Evolutionary conservation across 139 green algal genomes (phyloP).

Genomic region (Chlamydomonas eustigma): DNA sequence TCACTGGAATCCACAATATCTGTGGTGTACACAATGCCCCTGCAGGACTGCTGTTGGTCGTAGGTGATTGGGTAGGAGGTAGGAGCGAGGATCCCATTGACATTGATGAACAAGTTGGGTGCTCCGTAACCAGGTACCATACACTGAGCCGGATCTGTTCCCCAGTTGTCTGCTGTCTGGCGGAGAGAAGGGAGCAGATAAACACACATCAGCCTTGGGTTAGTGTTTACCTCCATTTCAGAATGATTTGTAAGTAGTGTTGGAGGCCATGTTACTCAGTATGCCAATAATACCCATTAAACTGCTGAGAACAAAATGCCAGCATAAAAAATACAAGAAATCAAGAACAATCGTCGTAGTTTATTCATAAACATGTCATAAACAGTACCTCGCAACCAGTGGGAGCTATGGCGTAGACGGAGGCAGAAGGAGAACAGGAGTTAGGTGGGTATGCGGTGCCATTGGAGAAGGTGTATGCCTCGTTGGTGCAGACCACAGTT

Average conservation of each 20-base stretch:
- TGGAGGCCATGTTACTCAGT: too few relatives aligned
- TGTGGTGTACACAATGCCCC: not conserved
- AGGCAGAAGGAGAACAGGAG: not conserved
- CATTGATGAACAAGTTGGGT: not conserved
- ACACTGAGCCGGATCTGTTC: constrained; percentile 5
- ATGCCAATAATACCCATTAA: too few relatives aligned
- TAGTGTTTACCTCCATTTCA: too few relatives aligned
- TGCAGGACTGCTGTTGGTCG: constrained; percentile 3
- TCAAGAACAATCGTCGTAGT: not conserved
- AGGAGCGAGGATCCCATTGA: not conserved
- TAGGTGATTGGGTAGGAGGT: constrained; percentile 15
- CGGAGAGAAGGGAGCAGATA: not conserved
- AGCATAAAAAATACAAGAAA: not conserved
- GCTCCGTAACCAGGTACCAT: constrained; percentile 1
- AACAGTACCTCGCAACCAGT: not conserved
- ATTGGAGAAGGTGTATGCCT: constrained; percentile 1
- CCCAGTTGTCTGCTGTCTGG: constrained; percentile 13
- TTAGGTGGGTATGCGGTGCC: constrained; percentile 9
- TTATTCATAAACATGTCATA: too few relatives aligned
- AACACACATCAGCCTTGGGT: too few relatives aligned
- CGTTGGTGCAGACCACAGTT: not conserved
- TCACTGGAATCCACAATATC: not conserved
- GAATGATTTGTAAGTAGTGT: not conserved
- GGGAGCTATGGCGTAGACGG: not conserved
- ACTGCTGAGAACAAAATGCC: not conserved